Base-by-base conservation (phyloP, 306 rosid species). In the Vigna trinervia region DNA sequence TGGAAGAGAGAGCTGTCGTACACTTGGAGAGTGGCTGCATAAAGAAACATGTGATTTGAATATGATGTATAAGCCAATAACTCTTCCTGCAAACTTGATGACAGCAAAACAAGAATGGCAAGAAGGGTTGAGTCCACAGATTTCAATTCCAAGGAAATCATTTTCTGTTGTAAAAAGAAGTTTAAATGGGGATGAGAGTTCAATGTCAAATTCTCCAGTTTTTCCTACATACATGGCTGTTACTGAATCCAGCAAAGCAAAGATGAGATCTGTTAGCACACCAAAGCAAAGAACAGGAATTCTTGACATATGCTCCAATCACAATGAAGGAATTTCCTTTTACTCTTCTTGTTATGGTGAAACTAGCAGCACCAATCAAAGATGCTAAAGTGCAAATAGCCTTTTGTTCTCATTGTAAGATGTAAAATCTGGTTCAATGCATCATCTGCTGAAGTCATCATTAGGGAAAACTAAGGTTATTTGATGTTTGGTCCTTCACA, bases 181-280 rank as follows among this genome's bases (percentile, higher is more conserved):
- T 34, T 86, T 85, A 74, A 43, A 76, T 41, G 78, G 81, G 1
- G 88, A 83, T 30, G 85, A 77, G 3, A 76, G 65, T 48, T 78
- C 84, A 46, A 57, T 77, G 87, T 78, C 86, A 56, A 90, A 82
- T 73, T 89, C 93, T 34, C 90, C 90, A 4, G 73, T 70, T 75
- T 86, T 84, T 38, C 89, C 86, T n/a, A 78, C 92, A 20, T 84
- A 77, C 80, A 82, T 86, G 96, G 83, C 88, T 23, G 78, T 80
- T 20, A 84, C 92, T 20, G 89, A 88, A 69, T 91, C 96, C 12
- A 87, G 86, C 39, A 87, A 79, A 82, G 96, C 86, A 34, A 91
- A 86, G 79, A 85, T 84, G 17, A 86, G 93, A 72, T 87, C 97
- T 30, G 83, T 82, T 79, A 91, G 96, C 78, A 88, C 90, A 41